Percentiles rank a stretch among this genome's conserved stretches.
phyloP scores from a whole-genome alignment of 176 grass and related monocot genomes.

The Aegilops tauschii region DNA sequence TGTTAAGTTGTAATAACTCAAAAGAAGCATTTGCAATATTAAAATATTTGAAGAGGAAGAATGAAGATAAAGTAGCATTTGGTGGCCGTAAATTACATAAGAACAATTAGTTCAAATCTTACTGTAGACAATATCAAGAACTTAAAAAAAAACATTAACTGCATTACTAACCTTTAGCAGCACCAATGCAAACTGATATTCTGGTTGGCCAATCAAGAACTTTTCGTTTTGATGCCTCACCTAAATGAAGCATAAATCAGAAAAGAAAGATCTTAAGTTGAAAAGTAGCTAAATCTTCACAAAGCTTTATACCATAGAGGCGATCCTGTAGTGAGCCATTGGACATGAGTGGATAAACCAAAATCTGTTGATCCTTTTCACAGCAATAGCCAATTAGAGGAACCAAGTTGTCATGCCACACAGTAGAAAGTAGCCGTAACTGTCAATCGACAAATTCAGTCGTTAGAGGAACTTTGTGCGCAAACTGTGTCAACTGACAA shows the following conservation, averaged over 20 bases:
- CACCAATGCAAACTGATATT: conserved; percentile 66
- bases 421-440: conserved; percentile 67
- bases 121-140: not conserved
- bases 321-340: conserved; percentile 79
- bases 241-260: conserved; percentile 28
- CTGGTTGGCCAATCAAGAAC: conserved; percentile 74
- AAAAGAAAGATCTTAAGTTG: conserved; percentile 6
- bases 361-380: conserved; percentile 87
- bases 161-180: conserved; percentile 49
- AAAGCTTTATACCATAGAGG: conserved; percentile 56
- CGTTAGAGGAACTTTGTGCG: conserved; percentile 6
- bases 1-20: not conserved
- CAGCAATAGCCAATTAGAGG: conserved; percentile 77
- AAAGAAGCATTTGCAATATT: not conserved
- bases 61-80: conserved; percentile 6
- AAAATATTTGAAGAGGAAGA: not conserved
- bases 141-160: not conserved
- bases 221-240: conserved; percentile 74
- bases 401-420: conserved; percentile 68
- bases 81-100: not conserved
- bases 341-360: conserved; percentile 82
- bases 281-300: not conserved
- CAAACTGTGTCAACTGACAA: not conserved
- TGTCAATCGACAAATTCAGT: conserved; percentile 30
- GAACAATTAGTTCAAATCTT: not conserved